phyloP scores from a whole-genome alignment of 257 asterid genomes.

The Solanum etuberosum region DNA sequence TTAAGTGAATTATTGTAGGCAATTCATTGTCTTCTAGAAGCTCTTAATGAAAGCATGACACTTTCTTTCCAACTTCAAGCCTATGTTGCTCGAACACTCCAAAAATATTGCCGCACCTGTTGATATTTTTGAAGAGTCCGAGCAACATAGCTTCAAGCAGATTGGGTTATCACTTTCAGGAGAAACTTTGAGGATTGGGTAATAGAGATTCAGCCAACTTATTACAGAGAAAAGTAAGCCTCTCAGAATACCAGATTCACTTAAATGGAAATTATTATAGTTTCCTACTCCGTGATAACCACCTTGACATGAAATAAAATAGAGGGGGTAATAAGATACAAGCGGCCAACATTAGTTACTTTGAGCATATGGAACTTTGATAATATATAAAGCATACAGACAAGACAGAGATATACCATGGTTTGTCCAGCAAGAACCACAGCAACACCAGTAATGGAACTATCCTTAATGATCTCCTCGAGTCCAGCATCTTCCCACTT shows the following conservation, averaged over 20 bases:
- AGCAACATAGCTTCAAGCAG: neutral
- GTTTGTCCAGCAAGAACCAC: constrained; percentile 86
- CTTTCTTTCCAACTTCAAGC: neutral
- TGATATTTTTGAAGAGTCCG: neutral
- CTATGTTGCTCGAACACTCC: neutral
- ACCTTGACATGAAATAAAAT: neutral
- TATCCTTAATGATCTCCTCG: constrained; percentile 59
- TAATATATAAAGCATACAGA: neutral
- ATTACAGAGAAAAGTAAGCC: neutral
- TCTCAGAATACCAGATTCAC: neutral
- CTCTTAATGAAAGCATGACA: neutral
- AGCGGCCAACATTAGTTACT: neutral
- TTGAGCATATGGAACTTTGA: neutral
- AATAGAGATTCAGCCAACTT: neutral
- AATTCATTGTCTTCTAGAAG: neutral
- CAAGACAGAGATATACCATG: constrained; percentile 36
- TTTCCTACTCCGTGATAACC: neutral
- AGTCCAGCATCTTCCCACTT: constrained; percentile 94
- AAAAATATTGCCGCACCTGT: too few relatives aligned
- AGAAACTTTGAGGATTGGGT: neutral
- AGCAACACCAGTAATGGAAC: constrained; percentile 63
- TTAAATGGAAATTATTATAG: neutral
- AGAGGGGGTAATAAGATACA: neutral
- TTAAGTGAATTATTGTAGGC: neutral
- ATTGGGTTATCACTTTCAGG: neutral